A percentile compares a stretch with the other conserved stretches of the same genome.
These are phyloP conservation scores for Penicillium glabrum DNA, from an alignment of 2,329 filamentous ascomycete genomes.

Conservation along the genomic window DNA sequence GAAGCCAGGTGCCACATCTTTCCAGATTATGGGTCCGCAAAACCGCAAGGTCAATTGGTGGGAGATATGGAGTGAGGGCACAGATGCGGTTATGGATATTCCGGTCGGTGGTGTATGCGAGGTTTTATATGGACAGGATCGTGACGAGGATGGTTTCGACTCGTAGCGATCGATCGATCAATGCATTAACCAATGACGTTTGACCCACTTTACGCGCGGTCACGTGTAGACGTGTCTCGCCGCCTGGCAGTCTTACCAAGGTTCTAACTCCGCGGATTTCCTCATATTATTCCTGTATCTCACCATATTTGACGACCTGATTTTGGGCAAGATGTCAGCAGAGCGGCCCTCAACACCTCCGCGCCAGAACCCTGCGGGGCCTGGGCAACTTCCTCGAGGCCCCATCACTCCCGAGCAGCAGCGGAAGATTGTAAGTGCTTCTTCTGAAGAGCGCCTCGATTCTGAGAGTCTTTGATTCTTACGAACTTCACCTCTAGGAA, in stretches of 20 bases:
- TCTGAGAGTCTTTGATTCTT: neutral
- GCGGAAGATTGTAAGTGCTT: conserved; percentile 51
- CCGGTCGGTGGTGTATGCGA: conserved; percentile 94
- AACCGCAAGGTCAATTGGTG: conserved; percentile 66
- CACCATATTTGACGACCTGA: neutral
- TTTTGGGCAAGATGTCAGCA: conserved; percentile 10
- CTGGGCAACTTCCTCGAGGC: conserved; percentile 43
- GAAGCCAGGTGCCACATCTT: conserved; percentile 42
- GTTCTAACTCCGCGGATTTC: neutral
- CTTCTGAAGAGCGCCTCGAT: neutral
- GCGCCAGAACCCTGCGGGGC: conserved; percentile 31
- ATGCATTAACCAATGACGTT: conserved; percentile 6
- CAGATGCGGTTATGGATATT: conserved; percentile 96
- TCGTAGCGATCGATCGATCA: neutral
- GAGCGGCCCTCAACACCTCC: conserved; percentile 35
- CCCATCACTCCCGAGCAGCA: conserved; percentile 63
- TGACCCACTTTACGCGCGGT: neutral
- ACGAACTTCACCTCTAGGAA: conserved; percentile 58
- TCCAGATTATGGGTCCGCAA: conserved; percentile 43
- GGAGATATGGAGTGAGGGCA: conserved; percentile 84
- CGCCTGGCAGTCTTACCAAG: neutral
- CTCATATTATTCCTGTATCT: neutral
- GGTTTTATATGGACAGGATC: conserved; percentile 74
- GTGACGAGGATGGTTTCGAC: conserved; percentile 34
- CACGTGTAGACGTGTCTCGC: conserved; percentile 7